Evolutionary conservation across 352 stramenopile genomes (phyloP).

Genomic region (Phytophthora sansomeana): DNA sequence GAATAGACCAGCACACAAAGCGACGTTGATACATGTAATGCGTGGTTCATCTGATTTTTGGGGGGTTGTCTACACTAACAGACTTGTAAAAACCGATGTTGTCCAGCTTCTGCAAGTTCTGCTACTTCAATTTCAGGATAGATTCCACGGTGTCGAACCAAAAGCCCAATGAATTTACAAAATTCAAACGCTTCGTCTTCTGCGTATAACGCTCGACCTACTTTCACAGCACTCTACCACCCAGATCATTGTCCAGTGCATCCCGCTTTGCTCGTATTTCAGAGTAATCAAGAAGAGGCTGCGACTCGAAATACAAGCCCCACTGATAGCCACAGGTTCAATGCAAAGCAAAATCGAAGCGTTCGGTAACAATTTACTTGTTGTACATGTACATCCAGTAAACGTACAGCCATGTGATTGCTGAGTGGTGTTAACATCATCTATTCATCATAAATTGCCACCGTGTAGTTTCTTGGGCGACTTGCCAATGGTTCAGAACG

Average conservation of each 20-base stretch:
- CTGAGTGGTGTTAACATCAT: conserved; percentile 94
- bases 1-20: conserved; percentile 84
- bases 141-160: conserved; percentile 91
- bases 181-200: conserved; percentile 66
- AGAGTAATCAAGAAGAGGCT: conserved; percentile 77
- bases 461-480: conserved; percentile 17
- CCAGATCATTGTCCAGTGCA: conserved; percentile 72
- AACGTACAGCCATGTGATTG: conserved; percentile 80
- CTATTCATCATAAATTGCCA: conserved; percentile 47
- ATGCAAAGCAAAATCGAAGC: conserved; percentile 87
- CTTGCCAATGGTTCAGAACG: conserved; percentile 61
- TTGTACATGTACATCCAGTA: too few species aligned
- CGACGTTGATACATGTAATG: conserved; percentile 93
- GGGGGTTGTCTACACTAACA: conserved; percentile 30
- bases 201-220: conserved; percentile 85
- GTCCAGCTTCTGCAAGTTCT: conserved; percentile 86
- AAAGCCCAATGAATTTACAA: conserved; percentile 78
- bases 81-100: conserved; percentile 83
- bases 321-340: conserved; percentile 82
- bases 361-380: too few species aligned
- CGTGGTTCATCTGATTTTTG: conserved; percentile 80
- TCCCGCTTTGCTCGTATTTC: conserved; percentile 67
- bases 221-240: conserved; percentile 59
- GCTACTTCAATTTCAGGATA: conserved; percentile 91
- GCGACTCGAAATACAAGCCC: conserved; percentile 81